Base-by-base conservation (phyloP, 108 stramenopile species). In the Cyclotella atomus region DNA sequence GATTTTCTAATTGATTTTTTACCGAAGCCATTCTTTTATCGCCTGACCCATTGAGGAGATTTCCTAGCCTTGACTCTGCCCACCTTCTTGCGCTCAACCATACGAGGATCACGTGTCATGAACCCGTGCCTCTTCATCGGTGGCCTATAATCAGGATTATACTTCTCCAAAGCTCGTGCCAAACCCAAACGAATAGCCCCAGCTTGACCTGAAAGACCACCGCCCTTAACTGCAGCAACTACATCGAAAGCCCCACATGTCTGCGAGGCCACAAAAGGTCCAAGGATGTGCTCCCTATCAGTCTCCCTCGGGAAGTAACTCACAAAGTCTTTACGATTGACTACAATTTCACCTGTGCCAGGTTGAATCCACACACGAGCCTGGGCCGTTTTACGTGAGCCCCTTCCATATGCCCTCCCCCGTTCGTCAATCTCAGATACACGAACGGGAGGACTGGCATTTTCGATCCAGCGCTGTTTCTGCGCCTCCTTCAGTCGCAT, bases 51-150 rank as follows among this genome's bases (percentile, higher is more conserved):
- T 78, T 98, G 97, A 25, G 90, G 91, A 36, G 85, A 81, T 89
- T 98, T 99, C 56, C 99, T 85, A 3, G 99, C 98, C 86, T 99
- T 99, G 62, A 90, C 82, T 46, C 84, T 89, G 29, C 99, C 99
- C 17, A 96, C 75, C 84, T 98, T 99, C 82, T 99, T 99, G 59
- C 96, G 79, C 85, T 99, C 98, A 27, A 98, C 98, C 85, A 83
- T 91, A 20, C 99, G 79, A 27, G 98, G 77, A 86, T 99, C 99
- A 44, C 99, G 81, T 23, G 94, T 97, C 59, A 99, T 67, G 57
- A 95, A 85, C 45, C 97, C 94, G 45, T 85, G 83, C 32, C 87
- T 84, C 80, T 97, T 97, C 66, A 99, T 91, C 0, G 89, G 77
- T 41, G 94, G 92, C 55, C 97, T 89, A 57, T 93, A 95, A 59